Percentiles rank a stretch among this genome's conserved stretches.
Conservation (phyloP, 345 rosid genomes). For the Citrus hindsii region DNA sequence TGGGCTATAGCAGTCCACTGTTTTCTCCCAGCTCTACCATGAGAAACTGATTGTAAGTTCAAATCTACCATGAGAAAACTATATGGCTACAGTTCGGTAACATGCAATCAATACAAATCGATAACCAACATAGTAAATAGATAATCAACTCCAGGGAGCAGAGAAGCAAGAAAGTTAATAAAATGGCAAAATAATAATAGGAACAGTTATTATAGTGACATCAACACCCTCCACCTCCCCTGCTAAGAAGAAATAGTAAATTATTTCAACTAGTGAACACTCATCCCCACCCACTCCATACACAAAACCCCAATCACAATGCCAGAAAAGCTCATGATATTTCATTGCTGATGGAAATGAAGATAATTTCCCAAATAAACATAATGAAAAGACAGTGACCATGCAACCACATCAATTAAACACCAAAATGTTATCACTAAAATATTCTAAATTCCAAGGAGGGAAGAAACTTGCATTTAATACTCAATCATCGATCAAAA, state of each 20-base stretch:
- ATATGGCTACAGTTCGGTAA: neutral
- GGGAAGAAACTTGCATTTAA: neutral
- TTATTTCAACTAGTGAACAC: neutral
- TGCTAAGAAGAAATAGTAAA: neutral
- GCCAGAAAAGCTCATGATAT: neutral
- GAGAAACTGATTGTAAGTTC: neutral
- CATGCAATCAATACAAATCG: neutral
- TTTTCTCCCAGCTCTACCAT: constrained; percentile 87
- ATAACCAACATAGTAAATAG: neutral
- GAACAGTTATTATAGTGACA: neutral
- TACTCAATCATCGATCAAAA: neutral
- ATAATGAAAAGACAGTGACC: neutral
- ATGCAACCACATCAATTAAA: neutral
- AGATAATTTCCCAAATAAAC: neutral
- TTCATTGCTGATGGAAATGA: neutral
- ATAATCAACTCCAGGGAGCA: neutral
- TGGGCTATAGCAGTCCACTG: constrained; percentile 92
- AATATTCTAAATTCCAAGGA: neutral
- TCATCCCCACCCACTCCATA: neutral
- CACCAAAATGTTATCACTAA: neutral
- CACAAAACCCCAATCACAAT: neutral
- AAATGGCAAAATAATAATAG: neutral
- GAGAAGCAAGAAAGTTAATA: neutral
- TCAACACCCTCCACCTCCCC: neutral
- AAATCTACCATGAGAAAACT: neutral